Conservation (phyloP, 495 filamentous ascomycete species). For the Xylaria intraflava region DNA sequence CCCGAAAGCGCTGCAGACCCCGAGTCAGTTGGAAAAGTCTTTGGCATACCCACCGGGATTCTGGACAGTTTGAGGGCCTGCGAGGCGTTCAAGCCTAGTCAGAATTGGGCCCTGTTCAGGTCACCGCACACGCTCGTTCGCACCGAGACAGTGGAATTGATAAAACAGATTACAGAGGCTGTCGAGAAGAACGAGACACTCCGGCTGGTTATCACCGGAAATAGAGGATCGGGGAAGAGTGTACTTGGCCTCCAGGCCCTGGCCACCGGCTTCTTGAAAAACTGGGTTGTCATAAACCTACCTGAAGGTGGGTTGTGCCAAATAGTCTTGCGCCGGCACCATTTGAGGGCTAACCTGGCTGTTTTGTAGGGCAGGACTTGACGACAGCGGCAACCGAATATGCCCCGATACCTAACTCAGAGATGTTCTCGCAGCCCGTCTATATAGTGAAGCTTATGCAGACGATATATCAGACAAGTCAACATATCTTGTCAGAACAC, state of each 20-base stretch:
- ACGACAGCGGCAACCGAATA: conserved; percentile 74
- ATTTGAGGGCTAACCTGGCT: conserved; percentile 5
- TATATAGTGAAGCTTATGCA: conserved; percentile 67
- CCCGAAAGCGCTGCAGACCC: conserved; percentile 47
- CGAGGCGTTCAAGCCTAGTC: conserved; percentile 85
- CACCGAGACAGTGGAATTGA: conserved; percentile 65
- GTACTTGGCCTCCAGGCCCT: conserved; percentile 78
- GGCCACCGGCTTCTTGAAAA: conserved; percentile 71
- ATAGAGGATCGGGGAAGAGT: conserved; percentile 73
- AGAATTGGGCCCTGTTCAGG: conserved; percentile 82
- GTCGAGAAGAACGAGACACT: conserved; percentile 52
- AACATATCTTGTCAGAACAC: conserved; percentile 52
- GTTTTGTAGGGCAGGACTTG: conserved; percentile 64
- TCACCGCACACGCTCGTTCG: conserved; percentile 70
- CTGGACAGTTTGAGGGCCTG: conserved; percentile 72
- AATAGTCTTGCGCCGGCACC: background rate
- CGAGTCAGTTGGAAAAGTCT: conserved; percentile 54
- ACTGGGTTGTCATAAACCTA: conserved; percentile 83
- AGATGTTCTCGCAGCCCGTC: conserved; percentile 67
- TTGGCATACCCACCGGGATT: conserved; percentile 60
- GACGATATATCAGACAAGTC: conserved; percentile 66
- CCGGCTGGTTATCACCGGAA: conserved; percentile 65
- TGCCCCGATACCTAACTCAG: conserved; percentile 52
- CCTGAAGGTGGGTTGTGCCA: conserved; percentile 65
- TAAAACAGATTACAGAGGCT: conserved; percentile 48